Evolutionary conservation across 441 rosid species (phyloP), one percentile per base, ranked within the genome.

Genomic region (Metrosideros polymorpha): DNA sequence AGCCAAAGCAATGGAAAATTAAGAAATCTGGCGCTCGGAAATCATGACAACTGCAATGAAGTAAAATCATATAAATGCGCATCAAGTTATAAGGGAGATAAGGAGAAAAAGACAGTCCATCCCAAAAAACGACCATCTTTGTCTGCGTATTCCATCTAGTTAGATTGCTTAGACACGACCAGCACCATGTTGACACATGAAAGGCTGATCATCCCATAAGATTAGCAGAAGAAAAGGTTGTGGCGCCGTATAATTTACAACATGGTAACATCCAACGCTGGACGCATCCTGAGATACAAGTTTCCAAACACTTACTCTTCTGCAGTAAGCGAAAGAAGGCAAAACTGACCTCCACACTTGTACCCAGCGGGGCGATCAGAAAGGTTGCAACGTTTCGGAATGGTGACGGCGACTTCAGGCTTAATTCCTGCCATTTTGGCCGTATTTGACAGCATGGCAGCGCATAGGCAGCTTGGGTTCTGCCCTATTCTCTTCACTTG

Each of bases 301-400:
- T 71, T 35, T 71, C 79, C 79, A 71, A 71, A 66, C 77, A 22
- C 18, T 18, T 19, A 66, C n/a, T 66, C 77, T 66, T 22, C 77
- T 66, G 77, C 77, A 66, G 45, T 66, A 35, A 18, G 45, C 6
- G 45, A 66, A 83, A 30, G 45, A 55, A 83, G 84, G 55, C 54
- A 57, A 18, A 52, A 59, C 86, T 15, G 82, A 96, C 98, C 96
- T 94, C 99, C 98, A 86, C 99, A 97, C 89, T 93, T 92, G 93
- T 94, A 96, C 83, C 99, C 99, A 25, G 93, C 90, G 10, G 99
- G 99, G 56, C 98, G 96, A 89, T 92, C 90, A 82, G 89, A 91
- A 49, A 97, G 86, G 91, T 95, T 93, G 94, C 99, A 97, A 39
- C 97, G 95, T 83, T 96, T 93, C n/a, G 99, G 98, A 85, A 97